Evolutionary conservation across 208 protist species (phyloP).

Genomic region (Endotrypanum monterogeii): DNA sequence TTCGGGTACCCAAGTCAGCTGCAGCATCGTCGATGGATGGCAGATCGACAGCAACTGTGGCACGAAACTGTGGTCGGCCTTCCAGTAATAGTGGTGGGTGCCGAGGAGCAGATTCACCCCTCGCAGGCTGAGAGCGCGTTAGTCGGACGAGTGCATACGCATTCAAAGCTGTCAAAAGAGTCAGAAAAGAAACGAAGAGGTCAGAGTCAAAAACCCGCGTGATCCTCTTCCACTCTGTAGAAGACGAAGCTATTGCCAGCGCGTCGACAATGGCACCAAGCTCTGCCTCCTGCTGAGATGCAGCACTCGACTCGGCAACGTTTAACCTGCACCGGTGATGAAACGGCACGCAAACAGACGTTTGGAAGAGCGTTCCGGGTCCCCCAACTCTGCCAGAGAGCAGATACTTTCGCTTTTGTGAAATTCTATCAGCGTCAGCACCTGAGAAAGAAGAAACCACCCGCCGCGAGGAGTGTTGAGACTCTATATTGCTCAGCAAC

Average conservation of each 20-base stretch:
- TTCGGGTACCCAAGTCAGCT: not conserved
- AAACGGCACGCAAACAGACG: conserved; percentile 33
- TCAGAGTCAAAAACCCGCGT: conserved; percentile 14
- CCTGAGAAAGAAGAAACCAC: not conserved
- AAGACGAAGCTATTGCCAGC: conserved; percentile 11
- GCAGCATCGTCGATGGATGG: conserved; percentile 8
- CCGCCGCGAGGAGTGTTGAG: conserved; percentile 6
- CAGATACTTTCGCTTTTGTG: not conserved
- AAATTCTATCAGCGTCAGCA: too few species aligned
- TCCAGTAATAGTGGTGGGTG: too few species aligned
- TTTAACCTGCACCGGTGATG: conserved; percentile 24
- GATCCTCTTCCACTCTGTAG: conserved; percentile 6
- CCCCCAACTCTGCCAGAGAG: not conserved
- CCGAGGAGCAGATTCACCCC: not conserved
- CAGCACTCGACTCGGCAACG: conserved; percentile 8
- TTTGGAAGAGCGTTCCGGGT: conserved; percentile 26
- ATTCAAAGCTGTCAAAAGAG: not conserved
- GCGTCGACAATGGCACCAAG: conserved; percentile 13
- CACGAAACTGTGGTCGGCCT: not conserved
- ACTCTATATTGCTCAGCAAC: conserved; percentile 30
- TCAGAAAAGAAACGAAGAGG: conserved; percentile 9
- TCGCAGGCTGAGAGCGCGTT: not conserved
- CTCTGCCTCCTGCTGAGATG: conserved; percentile 10
- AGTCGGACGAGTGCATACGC: conserved; percentile 7
- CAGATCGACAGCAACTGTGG: conserved; percentile 8